These are phyloP conservation scores for Endocalyx cinctus DNA, from an alignment of 2,329 filamentous ascomycete species.

Conservation along the genomic window DNA sequence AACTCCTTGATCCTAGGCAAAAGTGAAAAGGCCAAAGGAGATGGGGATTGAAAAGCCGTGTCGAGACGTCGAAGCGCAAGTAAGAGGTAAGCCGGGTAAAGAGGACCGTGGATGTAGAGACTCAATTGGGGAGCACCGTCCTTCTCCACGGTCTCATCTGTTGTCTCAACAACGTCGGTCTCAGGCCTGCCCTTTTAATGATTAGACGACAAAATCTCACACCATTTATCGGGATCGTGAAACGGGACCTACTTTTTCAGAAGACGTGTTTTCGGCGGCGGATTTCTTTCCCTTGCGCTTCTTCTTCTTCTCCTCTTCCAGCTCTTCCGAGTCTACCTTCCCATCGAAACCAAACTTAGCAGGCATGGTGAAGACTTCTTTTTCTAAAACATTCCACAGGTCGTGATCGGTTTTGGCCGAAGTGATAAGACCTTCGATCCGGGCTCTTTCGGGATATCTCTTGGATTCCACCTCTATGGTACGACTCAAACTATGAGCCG, in stretches of 20 bases:
- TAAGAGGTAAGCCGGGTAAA: constrained; percentile 60
- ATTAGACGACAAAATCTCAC: too few relatives aligned
- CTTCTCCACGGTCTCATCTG: constrained; percentile 2
- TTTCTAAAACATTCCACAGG: constrained; percentile 63
- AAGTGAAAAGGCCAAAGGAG: constrained; percentile 54
- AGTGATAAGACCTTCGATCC: constrained; percentile 52
- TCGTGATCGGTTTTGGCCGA: constrained; percentile 55
- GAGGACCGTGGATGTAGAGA: constrained; percentile 56
- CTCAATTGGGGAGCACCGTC: constrained; percentile 24
- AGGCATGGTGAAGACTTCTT: constrained; percentile 61
- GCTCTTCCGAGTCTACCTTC: constrained; percentile 8
- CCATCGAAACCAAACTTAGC: constrained; percentile 47
- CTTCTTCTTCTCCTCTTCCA: background rate
- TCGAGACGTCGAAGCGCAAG: constrained; percentile 54
- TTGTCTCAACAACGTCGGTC: constrained; percentile 1
- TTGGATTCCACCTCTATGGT: constrained; percentile 33
- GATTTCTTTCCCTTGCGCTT: background rate
- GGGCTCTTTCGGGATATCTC: constrained; percentile 41
- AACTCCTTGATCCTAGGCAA: constrained; percentile 64
- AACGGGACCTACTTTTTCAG: too few relatives aligned
- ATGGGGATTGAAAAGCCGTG: constrained; percentile 51
- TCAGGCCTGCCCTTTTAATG: background rate
- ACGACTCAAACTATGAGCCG: constrained; percentile 15
- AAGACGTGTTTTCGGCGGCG: too few relatives aligned
- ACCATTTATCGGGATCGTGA: too few relatives aligned